Evolutionary conservation across 192 early-diverging fungal species (phyloP).

Genomic region (Chytriomyces sp.): DNA sequence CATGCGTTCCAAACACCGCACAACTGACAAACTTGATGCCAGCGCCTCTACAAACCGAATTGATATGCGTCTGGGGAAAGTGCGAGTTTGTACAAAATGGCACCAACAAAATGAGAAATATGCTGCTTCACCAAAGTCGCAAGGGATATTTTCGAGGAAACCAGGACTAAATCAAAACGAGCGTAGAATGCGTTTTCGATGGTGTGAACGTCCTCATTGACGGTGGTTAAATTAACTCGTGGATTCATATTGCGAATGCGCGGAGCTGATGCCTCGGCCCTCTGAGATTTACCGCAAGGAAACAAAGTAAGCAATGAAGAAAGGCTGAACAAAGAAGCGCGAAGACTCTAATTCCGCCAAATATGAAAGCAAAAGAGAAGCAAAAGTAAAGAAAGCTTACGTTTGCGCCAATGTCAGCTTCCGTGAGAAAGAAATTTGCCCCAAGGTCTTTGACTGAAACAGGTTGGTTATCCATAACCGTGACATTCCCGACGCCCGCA

Average conservation of each 20-base stretch:
- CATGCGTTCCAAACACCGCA: constrained; percentile 73
- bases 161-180: constrained; percentile 69
- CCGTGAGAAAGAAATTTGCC: constrained; percentile 73
- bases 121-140: constrained; percentile 38
- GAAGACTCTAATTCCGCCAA: constrained; percentile 7
- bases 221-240: constrained; percentile 70
- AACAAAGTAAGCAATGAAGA: constrained; percentile 32
- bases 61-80: constrained; percentile 52
- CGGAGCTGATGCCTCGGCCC: constrained; percentile 66
- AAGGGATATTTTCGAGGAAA: constrained; percentile 19
- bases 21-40: constrained; percentile 70
- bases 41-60: constrained; percentile 66
- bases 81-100: background rate
- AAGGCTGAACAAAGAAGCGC: too few relatives aligned
- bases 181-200: constrained; percentile 60
- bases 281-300: constrained; percentile 48
- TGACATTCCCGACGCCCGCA: constrained; percentile 80
- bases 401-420: constrained; percentile 72
- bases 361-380: constrained; percentile 26
- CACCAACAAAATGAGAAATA: constrained; percentile 43
- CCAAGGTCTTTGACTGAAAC: constrained; percentile 72
- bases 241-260: constrained; percentile 80
- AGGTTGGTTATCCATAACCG: constrained; percentile 64
- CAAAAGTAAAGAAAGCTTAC: constrained; percentile 50
- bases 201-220: constrained; percentile 46